Evolutionary conservation across 129 eudicot genomes (phyloP), one percentile per base, ranked within the genome.

Genomic region (Chrysanthemum makinoi): DNA sequence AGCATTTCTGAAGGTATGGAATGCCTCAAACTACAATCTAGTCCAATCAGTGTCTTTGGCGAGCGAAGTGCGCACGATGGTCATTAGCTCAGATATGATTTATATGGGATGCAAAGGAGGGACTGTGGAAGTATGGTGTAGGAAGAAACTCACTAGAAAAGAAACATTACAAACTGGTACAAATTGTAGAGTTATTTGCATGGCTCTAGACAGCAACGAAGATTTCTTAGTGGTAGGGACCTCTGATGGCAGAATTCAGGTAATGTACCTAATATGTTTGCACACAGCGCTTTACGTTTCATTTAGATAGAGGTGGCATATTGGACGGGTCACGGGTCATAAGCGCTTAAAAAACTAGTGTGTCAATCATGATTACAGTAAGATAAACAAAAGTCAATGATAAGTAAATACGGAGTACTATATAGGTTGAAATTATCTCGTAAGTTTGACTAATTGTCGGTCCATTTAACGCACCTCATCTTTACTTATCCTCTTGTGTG

Each of bases 51-150:
- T 62, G 16, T 61, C 88, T 2, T 76, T 84, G 12, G 73, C 77
- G 5, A 62, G 74, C 56, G 95, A 90, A 35, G 91, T 85, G 39
- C 81, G 96, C 16, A 16, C 89, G 0, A 83, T 90, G 87, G 76
- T 80, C 9, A 58, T 85, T 56, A 81, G 90, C 80, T 81, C 89
- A 10, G 91, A 83, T 62, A 77, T 85, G 15, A 79, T 90, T 3
- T 90, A 90, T 75, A 35, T 90, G 80, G 96, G 96, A 3, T 74
- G 91, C 54, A 90, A 90, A 79, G 89, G 90, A 14, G 95, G 96
- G 49, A 56, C 62, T 22, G 74, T 90, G 70, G 96, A 90, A 81
- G 91, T 87, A 26, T 87, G 96, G 96, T 82, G 96, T 77, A 85
- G 75, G 65, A 83, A 90, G 84, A 90, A 87, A 71, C 85, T 78